Evolutionary conservation across 208 protist genomes (phyloP).

Genomic region (Trypanosoma lewisi): DNA sequence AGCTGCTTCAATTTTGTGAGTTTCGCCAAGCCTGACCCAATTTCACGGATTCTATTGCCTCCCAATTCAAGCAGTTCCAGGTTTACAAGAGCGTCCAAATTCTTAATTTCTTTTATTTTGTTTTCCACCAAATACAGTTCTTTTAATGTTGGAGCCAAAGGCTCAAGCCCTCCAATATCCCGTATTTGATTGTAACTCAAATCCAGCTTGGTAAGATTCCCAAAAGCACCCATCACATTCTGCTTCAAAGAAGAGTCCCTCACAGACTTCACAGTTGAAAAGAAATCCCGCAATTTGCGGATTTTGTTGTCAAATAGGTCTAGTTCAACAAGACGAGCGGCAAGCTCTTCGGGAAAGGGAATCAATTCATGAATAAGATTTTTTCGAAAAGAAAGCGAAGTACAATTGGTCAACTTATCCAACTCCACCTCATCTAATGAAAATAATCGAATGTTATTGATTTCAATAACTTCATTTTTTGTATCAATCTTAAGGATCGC

Average conservation of each 20-base stretch:
- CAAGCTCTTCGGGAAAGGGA: slow-evolving; percentile 66
- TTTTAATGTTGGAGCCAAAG: slow-evolving; percentile 65
- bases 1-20: slow-evolving; percentile 72
- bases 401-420: slow-evolving; percentile 58
- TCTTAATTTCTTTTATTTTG: slow-evolving; percentile 87
- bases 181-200: slow-evolving; percentile 91
- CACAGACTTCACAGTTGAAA: slow-evolving; percentile 32
- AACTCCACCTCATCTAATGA: slow-evolving; percentile 81
- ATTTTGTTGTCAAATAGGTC: slow-evolving; percentile 94
- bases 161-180: slow-evolving; percentile 67
- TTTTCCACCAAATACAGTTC: slow-evolving; percentile 92
- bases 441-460: slow-evolving; percentile 85
- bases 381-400: slow-evolving; percentile 71
- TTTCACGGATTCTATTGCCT: slow-evolving; percentile 82
- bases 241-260: slow-evolving; percentile 29
- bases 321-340: slow-evolving; percentile 58
- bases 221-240: slow-evolving; percentile 38
- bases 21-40: slow-evolving; percentile 63
- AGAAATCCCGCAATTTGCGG: slow-evolving; percentile 75
- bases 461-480: slow-evolving; percentile 58
- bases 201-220: slow-evolving; percentile 73
- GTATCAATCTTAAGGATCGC: slow-evolving; percentile 58
- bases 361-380: slow-evolving; percentile 88
- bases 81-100: slow-evolving; percentile 74
- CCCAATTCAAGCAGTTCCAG: slow-evolving; percentile 88